Percentiles rank a stretch among this genome's conserved stretches.
These are phyloP conservation scores for Pleurotus tuber-regium DNA, from an alignment of 768 basidiomycete genomes.

Conservation along the genomic window DNA sequence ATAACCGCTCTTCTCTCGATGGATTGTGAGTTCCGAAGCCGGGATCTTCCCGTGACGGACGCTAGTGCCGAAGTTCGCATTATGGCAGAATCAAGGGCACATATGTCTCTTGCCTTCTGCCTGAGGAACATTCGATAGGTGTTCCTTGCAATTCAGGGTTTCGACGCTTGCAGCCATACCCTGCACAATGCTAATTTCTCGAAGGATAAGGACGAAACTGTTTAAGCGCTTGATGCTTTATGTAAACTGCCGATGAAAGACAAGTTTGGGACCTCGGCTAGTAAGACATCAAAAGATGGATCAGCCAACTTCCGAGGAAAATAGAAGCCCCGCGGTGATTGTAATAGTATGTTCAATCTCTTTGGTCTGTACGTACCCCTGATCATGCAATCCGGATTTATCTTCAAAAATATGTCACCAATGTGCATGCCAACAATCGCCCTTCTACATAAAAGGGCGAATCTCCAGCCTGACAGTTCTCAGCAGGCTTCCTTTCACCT, in stretches of 20 bases:
- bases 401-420: constrained; percentile 7
- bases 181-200: not conserved
- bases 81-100: constrained; percentile 2
- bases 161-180: not conserved
- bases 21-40: no score
- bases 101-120: not conserved
- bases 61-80: not conserved
- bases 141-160: not conserved
- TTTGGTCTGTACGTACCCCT: not conserved
- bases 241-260: constrained; percentile 7
- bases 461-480: not conserved
- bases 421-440: constrained; percentile 3
- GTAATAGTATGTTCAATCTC: constrained; percentile 6
- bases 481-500: constrained; percentile 10
- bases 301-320: not conserved
- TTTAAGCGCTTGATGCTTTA: constrained; percentile 1
- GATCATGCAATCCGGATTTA: constrained; percentile 9
- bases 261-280: constrained; percentile 10
- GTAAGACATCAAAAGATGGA: constrained; percentile 2
- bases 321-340: constrained; percentile 4
- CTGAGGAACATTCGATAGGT: not conserved
- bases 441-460: constrained; percentile 4
- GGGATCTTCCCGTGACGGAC: not conserved
- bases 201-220: not conserved
- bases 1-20: no score